A percentile compares a stretch with the other conserved stretches of the same genome.
Conservation (phyloP, 2,329 filamentous ascomycete species). For the Verticillium nubilum region DNA sequence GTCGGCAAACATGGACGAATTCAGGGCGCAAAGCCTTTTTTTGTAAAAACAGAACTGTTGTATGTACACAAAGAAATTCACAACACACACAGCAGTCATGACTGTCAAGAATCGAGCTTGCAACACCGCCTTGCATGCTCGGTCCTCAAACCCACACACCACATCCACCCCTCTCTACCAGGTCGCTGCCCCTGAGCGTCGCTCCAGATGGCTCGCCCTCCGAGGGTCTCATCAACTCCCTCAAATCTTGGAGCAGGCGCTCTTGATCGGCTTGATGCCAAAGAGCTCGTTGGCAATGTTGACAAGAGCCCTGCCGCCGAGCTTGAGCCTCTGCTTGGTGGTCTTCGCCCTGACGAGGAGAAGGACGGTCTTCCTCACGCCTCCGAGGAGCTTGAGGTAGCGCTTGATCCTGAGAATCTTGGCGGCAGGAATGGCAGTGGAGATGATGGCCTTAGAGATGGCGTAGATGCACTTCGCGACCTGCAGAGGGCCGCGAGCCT, state of each 20-base stretch:
- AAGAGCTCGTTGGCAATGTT: constrained; percentile 14
- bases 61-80: too few relatives aligned
- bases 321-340: constrained; percentile 14
- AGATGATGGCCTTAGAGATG: constrained; percentile 14
- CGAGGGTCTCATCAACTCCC: too few relatives aligned
- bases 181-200: too few relatives aligned
- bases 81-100: too few relatives aligned
- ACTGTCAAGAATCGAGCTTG: too few relatives aligned
- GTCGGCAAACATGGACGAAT: too few relatives aligned
- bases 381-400: constrained; percentile 18
- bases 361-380: constrained; percentile 14
- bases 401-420: constrained; percentile 20
- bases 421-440: constrained; percentile 15
- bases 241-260: constrained; percentile 12
- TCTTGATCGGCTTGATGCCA: constrained; percentile 14
- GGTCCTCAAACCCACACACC: too few relatives aligned
- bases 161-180: too few relatives aligned
- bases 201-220: too few relatives aligned
- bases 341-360: constrained; percentile 15
- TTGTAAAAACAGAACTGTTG: too few relatives aligned
- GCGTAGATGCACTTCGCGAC: constrained; percentile 16
- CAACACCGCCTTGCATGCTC: too few relatives aligned
- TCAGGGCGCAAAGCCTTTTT: too few relatives aligned
- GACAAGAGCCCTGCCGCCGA: constrained; percentile 15
- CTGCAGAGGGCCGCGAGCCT: constrained; percentile 11